A percentile compares a stretch with the other conserved stretches of the same genome.
These are phyloP conservation scores for Prinsepia uniflora DNA, from an alignment of 306 rosid species.

Conservation along the genomic window DNA sequence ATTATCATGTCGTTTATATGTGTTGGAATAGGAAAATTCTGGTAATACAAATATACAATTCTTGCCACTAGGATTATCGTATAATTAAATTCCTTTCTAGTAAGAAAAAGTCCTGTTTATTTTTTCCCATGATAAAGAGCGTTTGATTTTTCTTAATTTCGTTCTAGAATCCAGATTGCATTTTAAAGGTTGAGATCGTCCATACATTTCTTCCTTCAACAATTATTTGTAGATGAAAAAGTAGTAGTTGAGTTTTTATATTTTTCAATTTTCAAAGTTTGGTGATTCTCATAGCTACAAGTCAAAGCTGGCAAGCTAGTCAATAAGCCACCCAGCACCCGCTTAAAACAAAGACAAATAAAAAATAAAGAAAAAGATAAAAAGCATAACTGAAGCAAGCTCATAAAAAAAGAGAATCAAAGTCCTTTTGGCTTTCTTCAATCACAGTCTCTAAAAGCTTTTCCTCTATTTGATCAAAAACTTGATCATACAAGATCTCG, in stretches of 20 bases:
- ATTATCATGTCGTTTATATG: no score
- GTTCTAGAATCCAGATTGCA: background rate
- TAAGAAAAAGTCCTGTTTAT: background rate
- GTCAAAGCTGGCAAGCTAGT: constrained; percentile 42
- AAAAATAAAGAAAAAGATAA: background rate
- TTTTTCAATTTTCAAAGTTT: constrained; percentile 31
- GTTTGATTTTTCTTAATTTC: constrained; percentile 2
- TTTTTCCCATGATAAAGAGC: background rate
- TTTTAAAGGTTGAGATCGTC: background rate
- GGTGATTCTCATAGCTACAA: constrained; percentile 28
- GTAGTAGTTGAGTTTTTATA: constrained; percentile 4
- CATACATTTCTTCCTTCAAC: background rate
- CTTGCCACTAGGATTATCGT: no score
- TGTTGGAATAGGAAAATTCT: no score
- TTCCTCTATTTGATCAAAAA: no score
- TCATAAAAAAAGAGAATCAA: no score
- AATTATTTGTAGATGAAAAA: background rate
- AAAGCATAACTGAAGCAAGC: background rate
- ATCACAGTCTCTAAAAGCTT: no score
- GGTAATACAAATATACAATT: no score
- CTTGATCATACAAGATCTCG: background rate
- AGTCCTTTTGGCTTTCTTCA: background rate
- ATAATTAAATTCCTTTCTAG: no score
- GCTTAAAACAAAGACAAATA: background rate
- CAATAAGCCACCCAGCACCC: background rate